Percentiles rank a stretch among this genome's conserved stretches.
Conservation (phyloP, 1,139 yeast species). For the Hemisphaericaspora xylofermentans region DNA sequence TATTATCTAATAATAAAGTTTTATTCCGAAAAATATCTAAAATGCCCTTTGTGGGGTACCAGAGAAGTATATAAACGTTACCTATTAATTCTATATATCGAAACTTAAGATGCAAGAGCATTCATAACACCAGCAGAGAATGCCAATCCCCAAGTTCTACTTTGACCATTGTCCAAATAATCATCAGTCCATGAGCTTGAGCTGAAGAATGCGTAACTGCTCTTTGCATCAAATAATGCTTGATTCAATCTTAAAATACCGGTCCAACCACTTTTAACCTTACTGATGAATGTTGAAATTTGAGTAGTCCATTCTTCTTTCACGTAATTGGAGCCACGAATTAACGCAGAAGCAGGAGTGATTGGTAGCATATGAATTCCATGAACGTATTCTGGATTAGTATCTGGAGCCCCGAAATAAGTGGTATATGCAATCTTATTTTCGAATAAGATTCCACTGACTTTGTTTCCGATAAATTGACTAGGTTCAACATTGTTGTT, state of each 20-base stretch:
- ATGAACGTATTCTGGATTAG: slow-evolving; percentile 72
- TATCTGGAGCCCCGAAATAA: slow-evolving; percentile 44
- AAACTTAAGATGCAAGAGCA: slow-evolving; percentile 2
- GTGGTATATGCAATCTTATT: slow-evolving; percentile 87
- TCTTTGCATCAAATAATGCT: slow-evolving; percentile 68
- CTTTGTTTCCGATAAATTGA: slow-evolving; percentile 57
- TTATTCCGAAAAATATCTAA: too few species aligned
- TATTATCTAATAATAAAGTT: too few species aligned
- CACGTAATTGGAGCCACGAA: slow-evolving; percentile 71
- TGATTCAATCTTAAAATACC: slow-evolving; percentile 77
- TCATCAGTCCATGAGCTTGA: slow-evolving; percentile 15
- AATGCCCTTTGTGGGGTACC: too few species aligned
- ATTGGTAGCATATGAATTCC: slow-evolving; percentile 90
- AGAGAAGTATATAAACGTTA: too few species aligned
- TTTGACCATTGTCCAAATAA: slow-evolving; percentile 82
- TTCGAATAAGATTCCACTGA: slow-evolving; percentile 75
- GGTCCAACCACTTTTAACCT: slow-evolving; percentile 77
- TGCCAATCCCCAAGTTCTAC: slow-evolving; percentile 84
- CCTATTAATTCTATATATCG: too few species aligned
- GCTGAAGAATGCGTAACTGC: slow-evolving; percentile 68
- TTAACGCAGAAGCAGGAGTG: slow-evolving; percentile 79
- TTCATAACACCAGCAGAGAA: slow-evolving; percentile 55
- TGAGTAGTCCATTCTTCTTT: slow-evolving; percentile 72
- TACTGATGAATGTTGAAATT: slow-evolving; percentile 48
- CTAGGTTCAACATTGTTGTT: slow-evolving; percentile 62